Conservation (phyloP, 371 early-diverging fungal genomes). For the Massospora cicadina region DNA sequence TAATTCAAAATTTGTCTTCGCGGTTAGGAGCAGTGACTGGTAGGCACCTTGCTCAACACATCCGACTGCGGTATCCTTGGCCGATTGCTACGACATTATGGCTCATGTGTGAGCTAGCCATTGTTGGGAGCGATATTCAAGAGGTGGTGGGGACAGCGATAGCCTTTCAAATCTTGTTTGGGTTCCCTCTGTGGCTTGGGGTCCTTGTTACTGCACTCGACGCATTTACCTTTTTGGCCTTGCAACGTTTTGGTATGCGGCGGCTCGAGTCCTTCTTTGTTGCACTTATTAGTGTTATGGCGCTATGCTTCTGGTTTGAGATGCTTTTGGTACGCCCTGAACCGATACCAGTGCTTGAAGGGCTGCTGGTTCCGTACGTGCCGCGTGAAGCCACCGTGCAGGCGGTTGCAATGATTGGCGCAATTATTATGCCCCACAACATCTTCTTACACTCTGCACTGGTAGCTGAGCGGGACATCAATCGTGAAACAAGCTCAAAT, state of each 20-base stretch:
- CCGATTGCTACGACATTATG: conserved; percentile 27
- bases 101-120: conserved; percentile 48
- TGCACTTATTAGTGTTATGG: conserved; percentile 37
- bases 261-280: conserved; percentile 46
- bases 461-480: conserved; percentile 11
- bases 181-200: conserved; percentile 36
- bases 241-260: conserved; percentile 43
- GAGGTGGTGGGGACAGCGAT: conserved; percentile 64
- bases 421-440: conserved; percentile 59
- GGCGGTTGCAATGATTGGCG: conserved; percentile 50
- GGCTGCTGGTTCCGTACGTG: conserved; percentile 35
- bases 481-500: conserved; percentile 8
- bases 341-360: conserved; percentile 28
- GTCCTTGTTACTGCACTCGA: conserved; percentile 50
- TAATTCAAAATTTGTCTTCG: conserved; percentile 41
- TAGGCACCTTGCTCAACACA: conserved; percentile 40
- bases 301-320: conserved; percentile 44
- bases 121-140: conserved; percentile 53
- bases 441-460: conserved; percentile 36
- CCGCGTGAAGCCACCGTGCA: conserved; percentile 35
- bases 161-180: conserved; percentile 42
- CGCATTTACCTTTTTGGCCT: conserved; percentile 39
- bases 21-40: conserved; percentile 57
- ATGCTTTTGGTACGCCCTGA: conserved; percentile 38
- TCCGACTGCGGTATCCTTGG: conserved; percentile 25